Conservation (phyloP, 2,329 filamentous ascomycete species). For the Stemphylium lycopersici region DNA sequence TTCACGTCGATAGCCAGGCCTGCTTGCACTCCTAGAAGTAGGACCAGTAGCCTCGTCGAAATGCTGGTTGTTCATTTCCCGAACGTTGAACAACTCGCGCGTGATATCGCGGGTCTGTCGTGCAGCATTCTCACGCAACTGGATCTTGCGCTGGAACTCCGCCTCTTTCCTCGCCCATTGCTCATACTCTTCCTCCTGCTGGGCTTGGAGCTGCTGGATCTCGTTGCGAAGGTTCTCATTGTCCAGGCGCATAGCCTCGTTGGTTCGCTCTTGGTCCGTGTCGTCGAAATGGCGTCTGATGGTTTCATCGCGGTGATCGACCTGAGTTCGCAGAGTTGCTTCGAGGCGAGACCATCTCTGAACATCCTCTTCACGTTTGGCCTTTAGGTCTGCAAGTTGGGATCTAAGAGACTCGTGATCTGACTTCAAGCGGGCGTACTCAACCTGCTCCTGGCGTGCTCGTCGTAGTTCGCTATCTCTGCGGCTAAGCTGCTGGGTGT, state of each 20-base stretch:
- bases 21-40: constrained; percentile 23
- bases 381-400: constrained; percentile 77
- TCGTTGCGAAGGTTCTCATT: constrained; percentile 50
- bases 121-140: constrained; percentile 36
- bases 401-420: constrained; percentile 73
- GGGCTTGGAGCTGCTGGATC: constrained; percentile 43
- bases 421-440: constrained; percentile 64
- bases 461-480: constrained; percentile 45
- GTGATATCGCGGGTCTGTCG: constrained; percentile 22
- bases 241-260: constrained; percentile 49
- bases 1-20: constrained; percentile 40
- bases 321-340: constrained; percentile 38
- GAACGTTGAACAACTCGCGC: too few relatives aligned
- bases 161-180: constrained; percentile 42
- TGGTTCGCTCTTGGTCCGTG: constrained; percentile 45
- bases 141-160: constrained; percentile 42
- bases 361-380: constrained; percentile 66
- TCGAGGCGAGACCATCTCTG: constrained; percentile 43
- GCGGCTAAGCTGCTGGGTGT: constrained; percentile 43
- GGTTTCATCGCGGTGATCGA: constrained; percentile 48
- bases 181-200: constrained; percentile 44
- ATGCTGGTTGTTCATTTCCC: constrained; percentile 33
- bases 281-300: constrained; percentile 46
- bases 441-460: constrained; percentile 45
- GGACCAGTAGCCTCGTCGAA: constrained; percentile 10